Base-by-base conservation (phyloP, 495 filamentous ascomycete genomes). In the Aspergillus affinis region DNA sequence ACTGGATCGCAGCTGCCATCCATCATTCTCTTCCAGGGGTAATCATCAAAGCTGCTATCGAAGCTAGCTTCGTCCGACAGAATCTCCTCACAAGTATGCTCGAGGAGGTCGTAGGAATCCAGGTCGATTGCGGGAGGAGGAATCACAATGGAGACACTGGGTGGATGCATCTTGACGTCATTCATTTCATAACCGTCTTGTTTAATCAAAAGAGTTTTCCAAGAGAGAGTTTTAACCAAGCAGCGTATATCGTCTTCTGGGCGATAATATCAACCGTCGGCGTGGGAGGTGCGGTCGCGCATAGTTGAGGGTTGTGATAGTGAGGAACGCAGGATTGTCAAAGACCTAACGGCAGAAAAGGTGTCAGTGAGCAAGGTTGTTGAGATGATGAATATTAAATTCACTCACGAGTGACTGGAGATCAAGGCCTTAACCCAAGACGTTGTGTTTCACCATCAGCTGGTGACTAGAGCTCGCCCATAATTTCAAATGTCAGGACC, bases 61-160 rank as follows among this genome's bases (percentile, higher is more conserved):
- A 69, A 57, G 41, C 50, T 68, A 6, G 59, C 55, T 32, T 71
- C 63, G 21, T 72, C 67, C 3, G 63, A 61, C 12, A 76, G 55
- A 18, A 74, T 76, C 19, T 55, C 13, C 7, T 76, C 63, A 10
- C 70, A 18, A 0, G 62, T 63, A 12, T 51, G 59, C 2, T 59
- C 51, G 41, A 71, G 67, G 0, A 57, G 54, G 26, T 68, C 54
- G 55, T 68, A 69, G 6, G 59, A 57, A 18, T 61, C 41, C 18
- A 59, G 41, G 17, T 72, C 60, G 54, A 65, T 30, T 10, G 61
- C 44, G 0, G 68, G 70, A 48, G 62, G 59, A n/a, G 64, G 58
- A 4, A 65, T 48, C 18, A 74, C 58, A 19, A 72, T 57, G 13
- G 68, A 51, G 27, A 73, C 17, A 0, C 55, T 54, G 48, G 30